These are phyloP conservation scores for Cordyceps pruinosa DNA, from an alignment of 2,329 filamentous ascomycete genomes.

Conservation along the genomic window DNA sequence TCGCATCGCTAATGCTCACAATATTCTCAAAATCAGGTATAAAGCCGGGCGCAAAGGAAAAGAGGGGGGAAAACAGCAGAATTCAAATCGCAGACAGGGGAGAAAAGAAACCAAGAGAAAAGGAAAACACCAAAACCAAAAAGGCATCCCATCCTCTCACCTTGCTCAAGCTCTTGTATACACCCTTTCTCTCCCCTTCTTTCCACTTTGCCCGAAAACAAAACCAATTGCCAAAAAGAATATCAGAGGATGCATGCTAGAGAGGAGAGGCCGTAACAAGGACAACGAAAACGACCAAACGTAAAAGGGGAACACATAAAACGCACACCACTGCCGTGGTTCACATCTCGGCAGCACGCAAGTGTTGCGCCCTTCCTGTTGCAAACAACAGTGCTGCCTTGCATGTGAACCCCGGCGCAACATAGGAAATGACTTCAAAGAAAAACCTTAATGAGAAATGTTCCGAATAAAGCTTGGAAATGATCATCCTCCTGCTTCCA, in stretches of 20 bases:
- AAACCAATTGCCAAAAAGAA: conserved; percentile 5
- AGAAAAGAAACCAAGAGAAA: not conserved
- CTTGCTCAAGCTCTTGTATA: not conserved
- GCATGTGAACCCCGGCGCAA: not conserved
- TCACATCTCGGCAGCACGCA: not conserved
- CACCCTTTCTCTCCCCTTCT: conserved; percentile 13
- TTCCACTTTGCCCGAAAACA: conserved; percentile 7
- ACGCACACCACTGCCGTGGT: not conserved
- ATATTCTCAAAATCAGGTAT: conserved; percentile 12
- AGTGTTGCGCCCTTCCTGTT: not conserved
- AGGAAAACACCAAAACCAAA: not conserved
- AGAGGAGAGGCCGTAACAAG: conserved; percentile 4
- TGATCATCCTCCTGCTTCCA: conserved; percentile 3
- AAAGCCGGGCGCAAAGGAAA: not conserved
- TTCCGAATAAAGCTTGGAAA: not conserved
- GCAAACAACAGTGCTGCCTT: not conserved
- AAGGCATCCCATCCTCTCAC: conserved; percentile 11
- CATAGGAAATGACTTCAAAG: conserved; percentile 6
- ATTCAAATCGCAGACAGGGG: not conserved
- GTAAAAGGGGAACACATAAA: conserved; percentile 6
- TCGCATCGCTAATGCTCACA: conserved; percentile 14
- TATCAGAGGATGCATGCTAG: not conserved
- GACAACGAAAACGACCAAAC: conserved; percentile 7
- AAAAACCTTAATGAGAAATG: conserved; percentile 11
- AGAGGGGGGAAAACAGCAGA: too few relatives aligned